A percentile compares a stretch with the other conserved stretches of the same genome.
Conservation (phyloP, 2,329 filamentous ascomycete genomes). For the Coleophoma cylindrospora region DNA sequence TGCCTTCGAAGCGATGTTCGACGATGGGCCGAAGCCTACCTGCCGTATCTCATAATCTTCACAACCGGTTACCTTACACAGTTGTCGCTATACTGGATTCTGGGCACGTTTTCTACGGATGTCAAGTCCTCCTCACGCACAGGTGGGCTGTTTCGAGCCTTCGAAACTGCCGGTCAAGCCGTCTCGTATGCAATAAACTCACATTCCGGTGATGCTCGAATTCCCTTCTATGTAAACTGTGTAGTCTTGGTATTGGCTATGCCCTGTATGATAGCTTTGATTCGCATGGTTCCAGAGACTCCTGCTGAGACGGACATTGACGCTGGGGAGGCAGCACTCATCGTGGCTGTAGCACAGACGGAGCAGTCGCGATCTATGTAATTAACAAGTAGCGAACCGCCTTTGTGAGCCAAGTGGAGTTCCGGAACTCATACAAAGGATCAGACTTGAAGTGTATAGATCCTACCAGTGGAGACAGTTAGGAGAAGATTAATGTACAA, state of each 20-base stretch:
- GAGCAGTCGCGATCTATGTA: neutral
- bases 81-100: slow-evolving; percentile 29
- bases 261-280: slow-evolving; percentile 9
- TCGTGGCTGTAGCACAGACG: neutral
- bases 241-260: slow-evolving; percentile 5
- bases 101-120: slow-evolving; percentile 30
- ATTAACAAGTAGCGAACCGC: too few species aligned
- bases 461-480: too few species aligned
- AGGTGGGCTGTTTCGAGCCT: slow-evolving; percentile 41
- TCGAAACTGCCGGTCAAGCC: slow-evolving; percentile 35
- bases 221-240: slow-evolving; percentile 13
- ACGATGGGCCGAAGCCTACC: slow-evolving; percentile 12
- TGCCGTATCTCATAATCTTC: slow-evolving; percentile 13
- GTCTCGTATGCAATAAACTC: slow-evolving; percentile 27
- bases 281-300: slow-evolving; percentile 7
- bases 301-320: slow-evolving; percentile 5
- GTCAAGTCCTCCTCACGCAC: slow-evolving; percentile 33
- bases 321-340: slow-evolving; percentile 1
- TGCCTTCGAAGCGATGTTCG: neutral
- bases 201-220: slow-evolving; percentile 6
- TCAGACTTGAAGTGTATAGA: too few species aligned
- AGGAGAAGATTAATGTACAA: too few species aligned
- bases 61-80: slow-evolving; percentile 12
- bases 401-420: too few species aligned
- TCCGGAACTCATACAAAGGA: too few species aligned